Evolutionary conservation across 495 filamentous ascomycete species (phyloP).

Genomic region (Aspergillus homomorphus): DNA sequence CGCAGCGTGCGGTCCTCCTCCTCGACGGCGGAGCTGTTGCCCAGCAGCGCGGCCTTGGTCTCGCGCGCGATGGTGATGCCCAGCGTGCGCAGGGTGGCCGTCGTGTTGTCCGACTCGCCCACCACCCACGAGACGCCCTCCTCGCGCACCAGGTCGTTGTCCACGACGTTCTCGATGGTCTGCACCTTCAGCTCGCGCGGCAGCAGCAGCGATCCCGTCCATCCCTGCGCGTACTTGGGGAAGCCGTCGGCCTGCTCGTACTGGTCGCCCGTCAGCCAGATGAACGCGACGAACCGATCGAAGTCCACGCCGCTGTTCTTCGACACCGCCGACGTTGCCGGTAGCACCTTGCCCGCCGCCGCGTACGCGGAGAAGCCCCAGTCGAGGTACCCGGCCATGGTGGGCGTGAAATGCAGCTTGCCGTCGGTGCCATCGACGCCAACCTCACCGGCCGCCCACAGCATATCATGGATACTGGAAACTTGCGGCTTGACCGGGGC

Average conservation of each 20-base stretch:
- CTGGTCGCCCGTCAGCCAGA: conserved; percentile 22
- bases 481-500: conserved; percentile 12
- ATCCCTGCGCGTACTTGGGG: conserved; percentile 19
- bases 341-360: conserved; percentile 20
- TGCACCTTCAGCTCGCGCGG: conserved; percentile 19
- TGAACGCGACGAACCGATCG: conserved; percentile 19
- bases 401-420: conserved; percentile 12
- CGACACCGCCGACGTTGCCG: conserved; percentile 15
- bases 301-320: conserved; percentile 15
- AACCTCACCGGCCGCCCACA: conserved; percentile 20
- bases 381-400: conserved; percentile 25
- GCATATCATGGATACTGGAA: conserved; percentile 21
- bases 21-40: conserved; percentile 5
- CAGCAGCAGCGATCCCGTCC: conserved; percentile 19
- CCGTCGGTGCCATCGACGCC: conserved; percentile 4
- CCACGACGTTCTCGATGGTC: conserved; percentile 16
- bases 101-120: background rate
- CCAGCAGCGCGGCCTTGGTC: conserved; percentile 15
- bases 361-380: conserved; percentile 22
- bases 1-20: conserved; percentile 6
- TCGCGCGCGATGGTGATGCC: conserved; percentile 23
- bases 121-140: conserved; percentile 17
- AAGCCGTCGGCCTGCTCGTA: conserved; percentile 15
- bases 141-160: conserved; percentile 21
- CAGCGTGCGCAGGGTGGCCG: conserved; percentile 17